Percentiles rank a stretch among this genome's conserved stretches.
These are phyloP conservation scores for Pinus albicaulis DNA, from an alignment of 75 land plant species.

Conservation along the genomic window DNA sequence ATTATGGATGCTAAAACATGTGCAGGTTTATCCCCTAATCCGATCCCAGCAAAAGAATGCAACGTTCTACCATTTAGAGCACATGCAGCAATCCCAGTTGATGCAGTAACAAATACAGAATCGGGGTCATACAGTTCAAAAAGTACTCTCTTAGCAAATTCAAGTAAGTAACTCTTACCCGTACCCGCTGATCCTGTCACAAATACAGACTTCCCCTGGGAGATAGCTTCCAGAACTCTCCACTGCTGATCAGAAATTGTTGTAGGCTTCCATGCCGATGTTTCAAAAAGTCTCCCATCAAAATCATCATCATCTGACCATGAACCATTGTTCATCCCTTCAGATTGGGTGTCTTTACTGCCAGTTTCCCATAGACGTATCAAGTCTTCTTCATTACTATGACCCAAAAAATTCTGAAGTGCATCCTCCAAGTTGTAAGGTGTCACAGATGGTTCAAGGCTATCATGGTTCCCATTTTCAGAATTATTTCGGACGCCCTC, in stretches of 20 bases:
- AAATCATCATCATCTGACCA: neutral
- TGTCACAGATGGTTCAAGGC: too few relatives aligned
- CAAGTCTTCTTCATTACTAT: too few relatives aligned
- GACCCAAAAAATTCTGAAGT: too few relatives aligned
- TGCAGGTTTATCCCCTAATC: conserved; percentile 21
- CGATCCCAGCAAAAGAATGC: conserved; percentile 78
- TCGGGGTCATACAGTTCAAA: conserved; percentile 23
- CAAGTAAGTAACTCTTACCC: conserved; percentile 61
- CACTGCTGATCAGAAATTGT: conserved; percentile 45
- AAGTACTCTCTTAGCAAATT: conserved; percentile 29
- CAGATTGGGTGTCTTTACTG: neutral
- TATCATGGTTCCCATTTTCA: too few relatives aligned
- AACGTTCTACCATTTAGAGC: conserved; percentile 66
- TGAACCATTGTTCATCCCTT: neutral
- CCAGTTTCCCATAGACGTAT: too few relatives aligned
- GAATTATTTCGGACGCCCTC: too few relatives aligned
- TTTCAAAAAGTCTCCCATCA: neutral
- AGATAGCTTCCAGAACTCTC: conserved; percentile 37
- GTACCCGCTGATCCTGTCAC: conserved; percentile 90
- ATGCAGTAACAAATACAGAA: conserved; percentile 72
- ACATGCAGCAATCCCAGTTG: conserved; percentile 79
- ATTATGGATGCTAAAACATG: conserved; percentile 19
- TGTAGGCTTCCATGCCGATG: neutral
- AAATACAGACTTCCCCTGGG: conserved; percentile 58
- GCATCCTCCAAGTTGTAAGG: too few relatives aligned